Evolutionary conservation across 805 yeast genomes (phyloP).

Genomic region (Candida sithepensis): DNA sequence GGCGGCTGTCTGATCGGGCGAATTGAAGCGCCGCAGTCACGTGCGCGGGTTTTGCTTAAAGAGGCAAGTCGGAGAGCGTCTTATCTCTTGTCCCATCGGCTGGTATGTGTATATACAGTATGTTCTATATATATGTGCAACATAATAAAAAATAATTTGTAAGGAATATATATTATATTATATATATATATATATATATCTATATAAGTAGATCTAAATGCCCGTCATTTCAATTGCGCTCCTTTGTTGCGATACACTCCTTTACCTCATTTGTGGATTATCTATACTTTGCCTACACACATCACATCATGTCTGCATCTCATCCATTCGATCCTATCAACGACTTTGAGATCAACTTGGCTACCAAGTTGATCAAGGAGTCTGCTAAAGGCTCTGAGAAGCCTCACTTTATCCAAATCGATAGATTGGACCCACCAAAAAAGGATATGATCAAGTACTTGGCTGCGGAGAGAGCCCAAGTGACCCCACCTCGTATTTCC

Average conservation of each 20-base stretch:
- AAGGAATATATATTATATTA: too few species aligned
- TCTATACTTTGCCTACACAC: neutral
- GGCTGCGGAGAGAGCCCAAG: slow-evolving; percentile 59
- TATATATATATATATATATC: too few species aligned
- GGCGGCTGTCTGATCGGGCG: too few species aligned
- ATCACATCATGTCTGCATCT: slow-evolving; percentile 13
- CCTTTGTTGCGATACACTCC: neutral
- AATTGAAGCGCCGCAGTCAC: neutral
- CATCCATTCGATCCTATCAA: slow-evolving; percentile 37
- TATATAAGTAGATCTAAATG: too few species aligned
- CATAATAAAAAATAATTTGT: too few species aligned
- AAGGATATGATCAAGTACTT: slow-evolving; percentile 62
- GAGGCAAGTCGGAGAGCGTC: neutral
- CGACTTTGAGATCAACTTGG: slow-evolving; percentile 54
- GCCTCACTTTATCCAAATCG: slow-evolving; percentile 65
- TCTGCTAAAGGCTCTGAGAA: slow-evolving; percentile 44
- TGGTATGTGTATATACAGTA: neutral
- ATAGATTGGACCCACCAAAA: slow-evolving; percentile 78
- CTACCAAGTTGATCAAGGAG: slow-evolving; percentile 60
- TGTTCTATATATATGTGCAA: neutral
- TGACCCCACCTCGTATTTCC: slow-evolving; percentile 52
- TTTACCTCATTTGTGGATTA: neutral
- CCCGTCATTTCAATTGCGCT: too few species aligned
- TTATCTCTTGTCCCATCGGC: neutral
- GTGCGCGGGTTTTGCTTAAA: neutral